Evolutionary conservation across 139 green algal genomes (phyloP).

Genomic region (Closterium sp.): DNA sequence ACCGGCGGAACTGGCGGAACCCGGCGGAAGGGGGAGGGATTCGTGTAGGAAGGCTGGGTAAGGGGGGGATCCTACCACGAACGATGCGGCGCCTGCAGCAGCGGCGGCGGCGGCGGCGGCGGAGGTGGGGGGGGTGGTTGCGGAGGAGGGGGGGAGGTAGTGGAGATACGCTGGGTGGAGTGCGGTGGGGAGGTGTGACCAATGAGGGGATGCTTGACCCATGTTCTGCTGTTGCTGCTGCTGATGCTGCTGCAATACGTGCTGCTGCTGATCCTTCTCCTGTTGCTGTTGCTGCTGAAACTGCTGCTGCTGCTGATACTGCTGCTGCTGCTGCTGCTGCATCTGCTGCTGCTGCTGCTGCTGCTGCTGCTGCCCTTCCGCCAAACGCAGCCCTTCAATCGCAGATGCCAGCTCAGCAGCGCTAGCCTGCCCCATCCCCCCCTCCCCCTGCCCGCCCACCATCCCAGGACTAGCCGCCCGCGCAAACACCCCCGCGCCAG

Average conservation of each 20-base stretch:
- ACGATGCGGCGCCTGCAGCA: neutral
- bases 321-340: no score
- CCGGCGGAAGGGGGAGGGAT: neutral
- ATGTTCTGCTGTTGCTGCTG: conserved; percentile 21
- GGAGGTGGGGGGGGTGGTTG: neutral
- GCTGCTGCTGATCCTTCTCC: conserved; percentile 33
- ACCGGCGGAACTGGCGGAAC: neutral
- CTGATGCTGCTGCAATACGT: conserved; percentile 33
- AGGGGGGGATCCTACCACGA: neutral
- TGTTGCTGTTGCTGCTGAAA: conserved; percentile 40
- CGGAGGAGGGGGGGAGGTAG: neutral
- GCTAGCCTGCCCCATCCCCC: neutral
- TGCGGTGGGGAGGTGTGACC: neutral
- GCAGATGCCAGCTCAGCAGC: conserved; percentile 31
- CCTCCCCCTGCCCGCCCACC: neutral
- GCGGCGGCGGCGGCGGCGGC: no score
- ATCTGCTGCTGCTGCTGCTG: conserved; percentile 3
- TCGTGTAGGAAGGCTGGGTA: neutral
- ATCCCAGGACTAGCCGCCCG: conserved; percentile 23
- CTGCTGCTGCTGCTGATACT: no score
- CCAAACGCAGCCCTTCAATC: neutral
- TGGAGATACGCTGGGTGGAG: no score
- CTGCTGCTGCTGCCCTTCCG: neutral
- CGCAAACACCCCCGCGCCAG: neutral
- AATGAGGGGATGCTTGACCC: neutral